Base-by-base conservation (phyloP, 2,329 filamentous ascomycete genomes). In the Madurella mycetomatis region DNA sequence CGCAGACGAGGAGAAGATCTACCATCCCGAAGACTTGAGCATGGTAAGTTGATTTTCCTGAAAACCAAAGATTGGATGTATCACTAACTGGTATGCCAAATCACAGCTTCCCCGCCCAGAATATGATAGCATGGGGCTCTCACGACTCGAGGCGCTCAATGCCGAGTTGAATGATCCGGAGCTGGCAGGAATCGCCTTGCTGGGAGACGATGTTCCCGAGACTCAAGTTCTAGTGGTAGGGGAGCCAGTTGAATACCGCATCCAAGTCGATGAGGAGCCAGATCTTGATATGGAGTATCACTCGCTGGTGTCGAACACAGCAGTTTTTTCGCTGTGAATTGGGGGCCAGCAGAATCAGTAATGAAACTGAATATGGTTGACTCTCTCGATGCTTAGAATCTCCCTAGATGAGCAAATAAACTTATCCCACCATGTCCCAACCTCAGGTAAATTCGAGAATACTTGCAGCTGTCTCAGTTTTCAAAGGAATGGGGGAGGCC, bases 41-140 rank as follows among this genome's bases (percentile, higher is more conserved):
- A 47, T 49, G 13, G 49, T 55, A 45, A 12, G 49, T 44, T 11
- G 13, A 19, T 8, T 1, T 18, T 17, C 15, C 25, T 13, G 3
- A 11, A 19, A 32, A 9, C 4, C 9, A 15, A 9, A 18, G 8
- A 2, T 5, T 43, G 9, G 11, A 34, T 17, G 18, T 47, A 3
- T 34, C 15, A 9, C 32, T 53, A 8, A 54, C 40, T 17, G 2
- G 47, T 11, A 34, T 17, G 17, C 30, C 44, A 15, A 16, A n/a
- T 5, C 15, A 48, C 12, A 58, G 56, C 18, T 54, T 39, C 31
- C 51, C 43, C 46, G 44, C 30, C 53, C 56, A 7, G 53, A 59
- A 16, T 52, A 51, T 39, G 45, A 52, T 15, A 11, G 43, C 15
- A 16, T 41, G 11, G 56, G 56, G 4, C 13, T 32, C 9, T 48